A percentile compares a stretch with the other conserved stretches of the same genome.
Evolutionary conservation across 2,329 filamentous ascomycete species (phyloP).

Genomic region (Sporothrix brunneoviolacea): DNA sequence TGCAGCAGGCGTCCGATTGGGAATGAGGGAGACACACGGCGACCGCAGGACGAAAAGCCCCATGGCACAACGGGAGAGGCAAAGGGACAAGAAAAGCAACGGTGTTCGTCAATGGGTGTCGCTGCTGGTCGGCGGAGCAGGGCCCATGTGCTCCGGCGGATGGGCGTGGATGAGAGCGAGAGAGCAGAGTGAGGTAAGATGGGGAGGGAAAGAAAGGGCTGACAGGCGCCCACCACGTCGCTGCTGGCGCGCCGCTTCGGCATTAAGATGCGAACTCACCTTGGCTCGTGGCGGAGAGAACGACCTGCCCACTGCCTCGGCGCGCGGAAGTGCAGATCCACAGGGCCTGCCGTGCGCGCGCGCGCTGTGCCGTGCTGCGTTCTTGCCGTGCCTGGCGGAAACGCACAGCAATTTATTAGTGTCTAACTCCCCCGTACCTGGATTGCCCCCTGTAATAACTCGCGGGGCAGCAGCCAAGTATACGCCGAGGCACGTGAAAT

Average conservation of each 20-base stretch:
- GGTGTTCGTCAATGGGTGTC: slow-evolving; percentile 4
- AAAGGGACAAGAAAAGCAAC: background rate
- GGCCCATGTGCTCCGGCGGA: background rate
- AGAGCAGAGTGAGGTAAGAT: too few relatives aligned
- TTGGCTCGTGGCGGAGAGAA: background rate
- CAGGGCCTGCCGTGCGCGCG: background rate
- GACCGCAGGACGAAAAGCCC: background rate
- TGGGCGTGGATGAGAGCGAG: too few relatives aligned
- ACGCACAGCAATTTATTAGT: too few relatives aligned
- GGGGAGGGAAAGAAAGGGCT: too few relatives aligned
- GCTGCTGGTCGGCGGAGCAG: slow-evolving; percentile 4
- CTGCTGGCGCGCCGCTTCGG: too few relatives aligned
- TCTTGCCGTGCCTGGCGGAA: too few relatives aligned
- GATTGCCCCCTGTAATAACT: too few relatives aligned
- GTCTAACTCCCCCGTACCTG: too few relatives aligned
- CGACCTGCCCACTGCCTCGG: slow-evolving; percentile 6
- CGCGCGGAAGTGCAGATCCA: slow-evolving; percentile 3
- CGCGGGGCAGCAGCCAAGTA: too few relatives aligned
- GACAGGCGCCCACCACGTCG: too few relatives aligned
- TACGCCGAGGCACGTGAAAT: too few relatives aligned
- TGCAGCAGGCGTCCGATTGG: background rate
- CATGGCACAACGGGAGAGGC: background rate
- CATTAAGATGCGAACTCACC: background rate
- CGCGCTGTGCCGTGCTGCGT: background rate
- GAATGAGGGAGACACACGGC: slow-evolving; percentile 4